phyloP scores from a whole-genome alignment of 305 asterid genomes.

The Fraxinus sp. region DNA sequence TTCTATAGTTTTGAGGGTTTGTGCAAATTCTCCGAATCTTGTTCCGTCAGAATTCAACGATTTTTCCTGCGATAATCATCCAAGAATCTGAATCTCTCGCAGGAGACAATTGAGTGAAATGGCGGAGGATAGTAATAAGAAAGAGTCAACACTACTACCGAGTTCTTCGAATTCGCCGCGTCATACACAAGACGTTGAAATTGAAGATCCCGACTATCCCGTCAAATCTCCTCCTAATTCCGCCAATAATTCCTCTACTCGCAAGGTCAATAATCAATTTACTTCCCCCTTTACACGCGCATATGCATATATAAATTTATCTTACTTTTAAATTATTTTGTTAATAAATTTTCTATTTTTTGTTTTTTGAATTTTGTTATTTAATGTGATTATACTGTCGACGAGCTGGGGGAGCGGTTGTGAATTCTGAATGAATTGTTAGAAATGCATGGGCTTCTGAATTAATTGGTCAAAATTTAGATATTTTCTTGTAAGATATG shows the following conservation, averaged over 20 bases:
- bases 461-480: slow-evolving; percentile 17
- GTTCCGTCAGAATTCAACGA: slow-evolving; percentile 19
- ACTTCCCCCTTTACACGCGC: background rate
- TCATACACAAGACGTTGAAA: slow-evolving; percentile 53
- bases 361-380: background rate
- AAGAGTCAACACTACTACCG: slow-evolving; percentile 56
- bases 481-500: background rate
- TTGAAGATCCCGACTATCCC: slow-evolving; percentile 62
- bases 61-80: slow-evolving; percentile 24
- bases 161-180: slow-evolving; percentile 43
- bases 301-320: background rate
- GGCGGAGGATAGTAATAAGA: slow-evolving; percentile 72
- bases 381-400: background rate
- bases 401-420: background rate
- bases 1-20: background rate
- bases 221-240: slow-evolving; percentile 78
- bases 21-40: background rate
- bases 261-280: slow-evolving; percentile 52
- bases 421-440: background rate
- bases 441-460: background rate
- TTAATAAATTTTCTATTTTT: background rate
- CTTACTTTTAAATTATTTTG: background rate
- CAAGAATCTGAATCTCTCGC: slow-evolving; percentile 18
- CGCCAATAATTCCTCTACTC: slow-evolving; percentile 79
- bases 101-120: slow-evolving; percentile 42